A percentile compares a stretch with the other conserved stretches of the same genome.
Evolutionary conservation across 306 rosid species (phyloP).

Genomic region (Trifolium fragiferum): DNA sequence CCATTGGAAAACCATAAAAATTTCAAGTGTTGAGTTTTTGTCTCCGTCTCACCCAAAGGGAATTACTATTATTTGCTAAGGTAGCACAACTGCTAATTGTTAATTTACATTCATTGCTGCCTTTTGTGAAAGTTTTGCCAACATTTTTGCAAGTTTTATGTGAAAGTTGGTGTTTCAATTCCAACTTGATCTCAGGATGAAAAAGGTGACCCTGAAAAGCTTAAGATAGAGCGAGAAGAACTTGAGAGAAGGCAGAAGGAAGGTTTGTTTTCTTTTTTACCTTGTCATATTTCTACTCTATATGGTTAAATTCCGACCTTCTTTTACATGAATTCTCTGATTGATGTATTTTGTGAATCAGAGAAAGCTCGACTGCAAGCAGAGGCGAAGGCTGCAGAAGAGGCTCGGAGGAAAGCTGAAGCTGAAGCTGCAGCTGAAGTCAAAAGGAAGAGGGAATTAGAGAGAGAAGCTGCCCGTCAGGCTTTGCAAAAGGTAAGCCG

Average conservation of each 20-base stretch:
- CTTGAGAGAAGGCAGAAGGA: constrained; percentile 84
- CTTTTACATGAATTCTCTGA: constrained; percentile 10
- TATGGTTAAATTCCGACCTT: background rate
- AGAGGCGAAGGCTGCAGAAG: constrained; percentile 96
- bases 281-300: constrained; percentile 8
- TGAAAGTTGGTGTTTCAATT: constrained; percentile 34
- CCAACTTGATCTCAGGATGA: constrained; percentile 68
- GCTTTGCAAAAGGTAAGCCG: constrained; percentile 76
- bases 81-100: constrained; percentile 6
- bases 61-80: constrained; percentile 24
- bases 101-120: constrained; percentile 6
- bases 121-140: constrained; percentile 10
- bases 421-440: constrained; percentile 84
- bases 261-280: constrained; percentile 56
- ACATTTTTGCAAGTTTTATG: background rate
- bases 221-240: constrained; percentile 82
- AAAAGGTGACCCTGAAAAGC: constrained; percentile 84
- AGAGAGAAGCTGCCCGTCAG: constrained; percentile 95
- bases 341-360: constrained; percentile 38
- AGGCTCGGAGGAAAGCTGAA: constrained; percentile 79
- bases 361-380: constrained; percentile 96
- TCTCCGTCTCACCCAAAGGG: constrained; percentile 10
- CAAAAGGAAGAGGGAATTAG: constrained; percentile 75
- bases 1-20: constrained; percentile 3
- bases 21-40: constrained; percentile 23